Evolutionary conservation across 2,329 filamentous ascomycete species (phyloP).

Genomic region (Microdochium nivale): DNA sequence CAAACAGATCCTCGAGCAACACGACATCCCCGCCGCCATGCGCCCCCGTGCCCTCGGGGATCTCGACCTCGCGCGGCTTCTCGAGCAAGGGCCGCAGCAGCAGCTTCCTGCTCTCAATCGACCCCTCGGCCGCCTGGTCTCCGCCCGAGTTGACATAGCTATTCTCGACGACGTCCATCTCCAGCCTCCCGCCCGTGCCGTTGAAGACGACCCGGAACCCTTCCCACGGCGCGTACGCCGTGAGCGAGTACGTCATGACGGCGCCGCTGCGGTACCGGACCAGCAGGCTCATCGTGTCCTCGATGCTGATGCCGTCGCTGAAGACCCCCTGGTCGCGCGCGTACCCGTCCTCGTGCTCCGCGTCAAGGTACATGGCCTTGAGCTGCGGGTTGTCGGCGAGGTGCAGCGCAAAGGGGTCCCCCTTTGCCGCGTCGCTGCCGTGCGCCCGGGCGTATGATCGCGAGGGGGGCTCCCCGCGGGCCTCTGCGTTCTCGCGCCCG

Average conservation of each 20-base stretch:
- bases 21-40: slow-evolving; percentile 53
- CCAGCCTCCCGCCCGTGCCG: slow-evolving; percentile 47
- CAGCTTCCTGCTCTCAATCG: slow-evolving; percentile 38
- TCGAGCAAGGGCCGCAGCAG: slow-evolving; percentile 45
- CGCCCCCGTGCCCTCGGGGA: slow-evolving; percentile 41
- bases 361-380: slow-evolving; percentile 51
- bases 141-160: slow-evolving; percentile 54
- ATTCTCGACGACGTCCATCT: slow-evolving; percentile 54
- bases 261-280: slow-evolving; percentile 48
- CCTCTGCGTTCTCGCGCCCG: slow-evolving; percentile 51
- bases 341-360: slow-evolving; percentile 55
- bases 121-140: slow-evolving; percentile 45
- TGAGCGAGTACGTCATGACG: slow-evolving; percentile 49
- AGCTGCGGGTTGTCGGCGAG: slow-evolving; percentile 42
- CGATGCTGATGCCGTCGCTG: slow-evolving; percentile 54
- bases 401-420: slow-evolving; percentile 51
- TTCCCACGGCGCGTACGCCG: slow-evolving; percentile 55
- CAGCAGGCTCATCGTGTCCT: slow-evolving; percentile 55
- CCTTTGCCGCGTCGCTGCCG: slow-evolving; percentile 38
- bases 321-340: slow-evolving; percentile 55
- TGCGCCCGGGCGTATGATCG: slow-evolving; percentile 41
- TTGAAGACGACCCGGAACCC: slow-evolving; percentile 51
- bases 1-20: slow-evolving; percentile 49
- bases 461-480: slow-evolving; percentile 32
- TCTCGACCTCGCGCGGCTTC: slow-evolving; percentile 45